Conservation (phyloP, 2,329 filamentous ascomycete genomes). For the Juglanconis sp. region DNA sequence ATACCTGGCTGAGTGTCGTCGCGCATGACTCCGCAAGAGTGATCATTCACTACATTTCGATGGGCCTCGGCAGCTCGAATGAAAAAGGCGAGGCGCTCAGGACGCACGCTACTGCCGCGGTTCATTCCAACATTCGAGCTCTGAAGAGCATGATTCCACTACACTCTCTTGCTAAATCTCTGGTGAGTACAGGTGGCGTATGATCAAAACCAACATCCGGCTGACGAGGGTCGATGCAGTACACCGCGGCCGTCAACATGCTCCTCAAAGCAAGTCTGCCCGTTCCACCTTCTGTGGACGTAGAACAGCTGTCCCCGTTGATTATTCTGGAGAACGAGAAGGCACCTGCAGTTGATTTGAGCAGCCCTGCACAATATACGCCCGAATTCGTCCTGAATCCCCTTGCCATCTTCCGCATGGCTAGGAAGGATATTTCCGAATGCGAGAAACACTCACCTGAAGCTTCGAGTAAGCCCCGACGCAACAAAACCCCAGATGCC, state of each 20-base stretch:
- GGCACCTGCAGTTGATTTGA: background rate
- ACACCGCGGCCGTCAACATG: background rate
- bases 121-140: conserved; percentile 15
- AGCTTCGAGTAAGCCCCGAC: too few relatives aligned
- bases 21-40: conserved; percentile 17
- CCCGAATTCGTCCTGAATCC: conserved; percentile 13
- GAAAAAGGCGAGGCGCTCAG: background rate
- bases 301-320: background rate
- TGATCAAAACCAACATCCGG: too few relatives aligned
- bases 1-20: conserved; percentile 15
- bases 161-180: conserved; percentile 8
- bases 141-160: conserved; percentile 17
- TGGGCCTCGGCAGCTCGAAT: background rate
- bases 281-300: background rate
- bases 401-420: conserved; percentile 11
- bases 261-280: background rate
- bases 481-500: too few relatives aligned
- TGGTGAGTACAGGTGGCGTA: conserved; percentile 3
- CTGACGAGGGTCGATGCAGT: background rate
- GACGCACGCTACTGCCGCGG: conserved; percentile 2
- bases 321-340: background rate
- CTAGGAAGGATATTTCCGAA: conserved; percentile 3
- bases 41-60: conserved; percentile 12
- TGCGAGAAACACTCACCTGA: background rate
- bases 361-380: background rate